These are phyloP conservation scores for Lactarius psammicola DNA, from an alignment of 768 basidiomycete species.

Conservation along the genomic window DNA sequence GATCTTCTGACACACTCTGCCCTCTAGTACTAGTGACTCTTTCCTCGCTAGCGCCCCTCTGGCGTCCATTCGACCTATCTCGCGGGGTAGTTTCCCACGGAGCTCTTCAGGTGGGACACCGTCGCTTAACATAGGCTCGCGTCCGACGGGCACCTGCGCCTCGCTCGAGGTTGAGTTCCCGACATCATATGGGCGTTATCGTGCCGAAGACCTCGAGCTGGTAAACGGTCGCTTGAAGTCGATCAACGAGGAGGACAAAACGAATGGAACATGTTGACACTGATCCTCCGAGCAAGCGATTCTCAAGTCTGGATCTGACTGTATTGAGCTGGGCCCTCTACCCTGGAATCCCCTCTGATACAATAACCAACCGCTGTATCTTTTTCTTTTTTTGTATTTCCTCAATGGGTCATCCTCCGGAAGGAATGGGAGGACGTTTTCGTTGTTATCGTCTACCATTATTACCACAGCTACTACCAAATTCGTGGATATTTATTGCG, in stretches of 20 bases:
- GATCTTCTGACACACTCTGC: neutral
- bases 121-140: neutral
- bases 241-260: constrained; percentile 2
- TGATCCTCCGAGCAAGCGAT: neutral
- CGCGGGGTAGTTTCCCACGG: neutral
- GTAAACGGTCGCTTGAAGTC: neutral
- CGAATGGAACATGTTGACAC: neutral
- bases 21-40: constrained; percentile 1
- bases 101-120: neutral
- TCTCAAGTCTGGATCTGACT: neutral
- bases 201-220: constrained; percentile 10
- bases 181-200: constrained; percentile 15
- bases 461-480: neutral
- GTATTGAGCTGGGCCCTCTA: neutral
- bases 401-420: neutral
- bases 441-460: neutral
- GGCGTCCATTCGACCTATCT: neutral
- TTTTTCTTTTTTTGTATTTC: neutral
- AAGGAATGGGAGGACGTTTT: neutral
- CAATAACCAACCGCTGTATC: neutral
- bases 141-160: neutral
- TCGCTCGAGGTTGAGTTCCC: constrained; percentile 20
- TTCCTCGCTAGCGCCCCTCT: constrained; percentile 1
- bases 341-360: neutral
- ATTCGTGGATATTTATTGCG: neutral